Percentiles rank a stretch among this genome's conserved stretches.
phyloP scores from a whole-genome alignment of 768 basidiomycete genomes.

The Boletus rubropictus region DNA sequence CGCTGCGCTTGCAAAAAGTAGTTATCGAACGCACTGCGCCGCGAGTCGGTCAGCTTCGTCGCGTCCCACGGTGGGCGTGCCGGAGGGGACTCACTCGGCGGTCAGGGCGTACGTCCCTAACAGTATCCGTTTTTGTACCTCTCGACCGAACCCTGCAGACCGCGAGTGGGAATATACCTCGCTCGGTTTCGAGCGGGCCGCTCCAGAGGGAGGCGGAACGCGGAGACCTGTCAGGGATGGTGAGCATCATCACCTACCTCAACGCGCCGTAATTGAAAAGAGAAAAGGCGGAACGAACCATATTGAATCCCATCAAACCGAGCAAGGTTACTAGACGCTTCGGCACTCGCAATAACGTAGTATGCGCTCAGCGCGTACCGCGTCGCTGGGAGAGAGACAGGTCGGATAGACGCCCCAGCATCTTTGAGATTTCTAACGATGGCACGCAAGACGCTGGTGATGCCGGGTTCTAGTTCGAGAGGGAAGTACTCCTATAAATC shows the following conservation, averaged over 20 bases:
- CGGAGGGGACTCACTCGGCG: conserved; percentile 62
- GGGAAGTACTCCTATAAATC: conserved; percentile 72
- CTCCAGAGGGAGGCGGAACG: conserved; percentile 36
- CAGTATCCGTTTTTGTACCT: conserved; percentile 82
- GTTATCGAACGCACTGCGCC: conserved; percentile 85
- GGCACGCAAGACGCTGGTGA: conserved; percentile 41
- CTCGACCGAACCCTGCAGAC: conserved; percentile 67
- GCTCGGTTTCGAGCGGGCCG: conserved; percentile 45
- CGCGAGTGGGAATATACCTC: conserved; percentile 62
- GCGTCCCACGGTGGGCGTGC: neutral
- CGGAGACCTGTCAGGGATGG: conserved; percentile 41
- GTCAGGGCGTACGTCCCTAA: conserved; percentile 89
- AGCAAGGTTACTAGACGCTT: conserved; percentile 88
- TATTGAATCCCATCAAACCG: conserved; percentile 86
- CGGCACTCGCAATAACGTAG: conserved; percentile 92
- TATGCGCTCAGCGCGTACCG: conserved; percentile 83
- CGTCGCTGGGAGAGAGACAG: conserved; percentile 69
- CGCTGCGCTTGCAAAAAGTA: conserved; percentile 92
- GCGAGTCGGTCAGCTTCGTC: neutral
- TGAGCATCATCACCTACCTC: neutral
- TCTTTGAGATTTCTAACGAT: conserved; percentile 38
- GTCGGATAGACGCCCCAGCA: conserved; percentile 60
- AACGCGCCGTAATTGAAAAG: neutral
- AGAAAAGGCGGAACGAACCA: conserved; percentile 40
- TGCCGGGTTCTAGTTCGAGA: conserved; percentile 46